These are phyloP conservation scores for Sugiyamaella valdiviana DNA, from an alignment of 805 yeast genomes.

Conservation along the genomic window DNA sequence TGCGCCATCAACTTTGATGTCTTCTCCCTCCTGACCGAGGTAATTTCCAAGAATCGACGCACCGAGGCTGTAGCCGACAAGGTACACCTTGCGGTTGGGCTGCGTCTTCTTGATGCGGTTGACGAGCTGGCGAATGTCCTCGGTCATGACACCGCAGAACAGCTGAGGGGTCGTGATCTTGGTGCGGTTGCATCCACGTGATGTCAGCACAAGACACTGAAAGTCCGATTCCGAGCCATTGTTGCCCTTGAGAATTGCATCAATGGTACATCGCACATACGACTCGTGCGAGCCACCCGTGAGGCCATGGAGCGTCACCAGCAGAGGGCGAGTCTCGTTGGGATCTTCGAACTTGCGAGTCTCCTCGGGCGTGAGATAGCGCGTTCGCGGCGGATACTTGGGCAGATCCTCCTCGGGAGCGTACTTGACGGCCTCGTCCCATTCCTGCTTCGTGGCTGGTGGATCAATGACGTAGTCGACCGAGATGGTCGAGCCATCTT, in stretches of 20 bases:
- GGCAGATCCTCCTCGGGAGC: constrained; percentile 30
- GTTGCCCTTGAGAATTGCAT: constrained; percentile 15
- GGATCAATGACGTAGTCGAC: constrained; percentile 61
- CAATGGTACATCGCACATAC: constrained; percentile 48
- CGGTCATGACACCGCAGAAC: constrained; percentile 66
- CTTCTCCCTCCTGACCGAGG: constrained; percentile 55
- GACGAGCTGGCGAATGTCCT: constrained; percentile 56
- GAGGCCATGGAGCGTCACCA: constrained; percentile 66
- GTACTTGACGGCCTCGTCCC: constrained; percentile 27
- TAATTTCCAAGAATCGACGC: constrained; percentile 66
- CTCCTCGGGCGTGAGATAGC: constrained; percentile 47
- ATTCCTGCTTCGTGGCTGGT: constrained; percentile 30
- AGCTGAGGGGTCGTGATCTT: constrained; percentile 61
- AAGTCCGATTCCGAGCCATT: constrained; percentile 35
- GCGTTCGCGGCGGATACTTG: constrained; percentile 45
- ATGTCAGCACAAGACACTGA: constrained; percentile 63
- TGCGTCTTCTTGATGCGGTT: constrained; percentile 43
- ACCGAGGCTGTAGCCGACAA: constrained; percentile 79
- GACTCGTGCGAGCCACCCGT: constrained; percentile 84
- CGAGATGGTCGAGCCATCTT: constrained; percentile 69
- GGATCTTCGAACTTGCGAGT: constrained; percentile 25
- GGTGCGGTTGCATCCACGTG: constrained; percentile 72
- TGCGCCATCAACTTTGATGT: constrained; percentile 45
- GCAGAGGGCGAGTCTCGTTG: constrained; percentile 47
- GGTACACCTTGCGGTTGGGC: constrained; percentile 61